Base-by-base conservation (phyloP, 1,284 basidiomycete genomes). In the Apiotrichum mycotoxinovorans region DNA sequence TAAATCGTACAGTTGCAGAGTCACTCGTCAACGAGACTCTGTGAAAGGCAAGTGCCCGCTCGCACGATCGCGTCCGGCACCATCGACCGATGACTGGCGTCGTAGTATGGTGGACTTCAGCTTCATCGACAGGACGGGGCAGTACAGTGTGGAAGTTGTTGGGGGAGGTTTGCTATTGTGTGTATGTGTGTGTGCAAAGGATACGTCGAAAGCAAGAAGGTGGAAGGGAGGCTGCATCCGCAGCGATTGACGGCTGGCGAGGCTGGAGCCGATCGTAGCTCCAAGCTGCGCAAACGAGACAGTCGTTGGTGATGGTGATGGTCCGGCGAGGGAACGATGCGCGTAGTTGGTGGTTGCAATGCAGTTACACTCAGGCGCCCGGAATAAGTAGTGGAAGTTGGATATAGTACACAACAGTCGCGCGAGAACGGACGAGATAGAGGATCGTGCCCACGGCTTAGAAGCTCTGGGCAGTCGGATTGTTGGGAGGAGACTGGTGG, bases 401-500 rank as follows among this genome's bases (percentile, higher is more conserved):
- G 34, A 52, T 45, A 23, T 26, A 45, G 9, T 33, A 46, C 20
- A 52, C 33, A 52, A 47, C 43, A 51, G 51, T 33, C 25, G 35
- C 25, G 35, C 18, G 45, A 23, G 45, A 33, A 26, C 46, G 26
- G 27, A 33, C 11, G 30, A 41, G 43, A 35, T 22, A 38, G 22
- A 25, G 15, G 35, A n/a, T 26, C 41, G 44, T 40, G 44, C 14
- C 8, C 45, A 27, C 53, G 5, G 56, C 33, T 60, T 68, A 77
- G 61, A 66, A 77, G 54, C 73, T 76, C 56, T 76, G 74, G 3
- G 74, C 71, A 47, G 72, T 75, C 5, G 75, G 74, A 57, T 75
- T 75, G 61, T 78, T 78, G 4, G 77, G 77, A 22, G 77, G 77
- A 20, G 75, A 77, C 65, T 79, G 76, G 57, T 78, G 76, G 54